Evolutionary conservation across 371 early-diverging fungal genomes (phyloP).

Genomic region (Sporodiniella umbellata): DNA sequence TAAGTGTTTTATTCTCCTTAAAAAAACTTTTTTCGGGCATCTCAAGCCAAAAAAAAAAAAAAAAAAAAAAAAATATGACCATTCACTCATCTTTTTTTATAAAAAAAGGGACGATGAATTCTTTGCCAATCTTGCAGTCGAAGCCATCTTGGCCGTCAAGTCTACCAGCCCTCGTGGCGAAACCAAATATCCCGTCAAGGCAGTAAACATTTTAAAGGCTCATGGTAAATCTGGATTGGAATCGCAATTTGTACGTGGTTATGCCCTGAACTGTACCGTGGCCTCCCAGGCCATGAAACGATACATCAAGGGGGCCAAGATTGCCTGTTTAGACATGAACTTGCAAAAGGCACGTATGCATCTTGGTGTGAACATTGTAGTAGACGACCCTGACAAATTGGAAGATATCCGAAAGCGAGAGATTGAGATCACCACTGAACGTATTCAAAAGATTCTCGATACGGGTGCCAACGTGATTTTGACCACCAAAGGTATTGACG

Average conservation of each 20-base stretch:
- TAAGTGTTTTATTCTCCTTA: slow-evolving; percentile 40
- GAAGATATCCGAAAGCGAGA: slow-evolving; percentile 76
- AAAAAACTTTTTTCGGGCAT: not conserved
- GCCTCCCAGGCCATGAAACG: slow-evolving; percentile 97
- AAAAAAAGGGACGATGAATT: slow-evolving; percentile 93
- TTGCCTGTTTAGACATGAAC: slow-evolving; percentile 99
- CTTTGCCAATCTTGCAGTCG: slow-evolving; percentile 96
- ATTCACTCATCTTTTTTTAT: not conserved
- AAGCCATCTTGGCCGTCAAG: slow-evolving; percentile 26
- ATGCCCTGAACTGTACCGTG: slow-evolving; percentile 82
- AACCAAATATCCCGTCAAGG: slow-evolving; percentile 94
- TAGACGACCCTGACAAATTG: slow-evolving; percentile 81
- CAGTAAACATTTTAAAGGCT: slow-evolving; percentile 98
- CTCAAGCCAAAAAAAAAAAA: not conserved
- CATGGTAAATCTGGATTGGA: slow-evolving; percentile 97
- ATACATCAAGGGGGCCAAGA: slow-evolving; percentile 87
- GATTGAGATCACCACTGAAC: slow-evolving; percentile 75
- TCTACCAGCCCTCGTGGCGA: slow-evolving; percentile 69
- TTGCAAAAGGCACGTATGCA: slow-evolving; percentile 90
- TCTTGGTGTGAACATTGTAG: slow-evolving; percentile 96
- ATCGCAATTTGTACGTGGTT: slow-evolving; percentile 91
- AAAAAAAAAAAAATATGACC: too few species aligned
- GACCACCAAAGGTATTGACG: slow-evolving; percentile 99
- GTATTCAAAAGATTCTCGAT: slow-evolving; percentile 93
- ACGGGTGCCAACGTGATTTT: slow-evolving; percentile 98